Conservation (phyloP, 2,329 filamentous ascomycete species). For the Aureobasidium sp. region DNA sequence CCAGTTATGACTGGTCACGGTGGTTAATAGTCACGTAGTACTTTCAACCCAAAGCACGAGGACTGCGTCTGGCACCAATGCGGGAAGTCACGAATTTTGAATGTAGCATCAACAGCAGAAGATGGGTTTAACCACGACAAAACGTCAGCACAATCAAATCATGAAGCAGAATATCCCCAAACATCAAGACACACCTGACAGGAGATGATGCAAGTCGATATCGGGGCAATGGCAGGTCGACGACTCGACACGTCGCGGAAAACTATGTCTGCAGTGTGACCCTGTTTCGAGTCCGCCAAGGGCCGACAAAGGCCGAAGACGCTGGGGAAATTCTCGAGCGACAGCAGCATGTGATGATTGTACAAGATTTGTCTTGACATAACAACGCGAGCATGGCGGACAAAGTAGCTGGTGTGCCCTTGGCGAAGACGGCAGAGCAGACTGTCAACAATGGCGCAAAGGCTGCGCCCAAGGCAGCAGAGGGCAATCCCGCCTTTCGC, state of each 20-base stretch:
- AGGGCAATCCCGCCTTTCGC: conserved; percentile 64
- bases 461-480: conserved; percentile 23
- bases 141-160: no score
- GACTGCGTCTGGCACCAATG: no score
- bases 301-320: neutral
- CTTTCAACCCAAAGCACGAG: no score
- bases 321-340: conserved; percentile 8
- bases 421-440: conserved; percentile 5
- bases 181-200: no score
- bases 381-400: neutral
- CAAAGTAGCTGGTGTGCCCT: neutral
- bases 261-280: neutral
- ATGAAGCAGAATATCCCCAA: no score
- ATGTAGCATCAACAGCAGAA: no score
- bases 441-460: neutral
- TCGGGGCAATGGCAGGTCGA: neutral
- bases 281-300: neutral
- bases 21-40: neutral
- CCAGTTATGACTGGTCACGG: neutral
- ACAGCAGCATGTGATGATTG: conserved; percentile 1
- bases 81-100: no score
- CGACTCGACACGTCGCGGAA: neutral
- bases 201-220: neutral
- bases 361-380: neutral
- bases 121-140: no score